phyloP scores from a whole-genome alignment of 768 basidiomycete species.

The Hysterangium stoloniferum region DNA sequence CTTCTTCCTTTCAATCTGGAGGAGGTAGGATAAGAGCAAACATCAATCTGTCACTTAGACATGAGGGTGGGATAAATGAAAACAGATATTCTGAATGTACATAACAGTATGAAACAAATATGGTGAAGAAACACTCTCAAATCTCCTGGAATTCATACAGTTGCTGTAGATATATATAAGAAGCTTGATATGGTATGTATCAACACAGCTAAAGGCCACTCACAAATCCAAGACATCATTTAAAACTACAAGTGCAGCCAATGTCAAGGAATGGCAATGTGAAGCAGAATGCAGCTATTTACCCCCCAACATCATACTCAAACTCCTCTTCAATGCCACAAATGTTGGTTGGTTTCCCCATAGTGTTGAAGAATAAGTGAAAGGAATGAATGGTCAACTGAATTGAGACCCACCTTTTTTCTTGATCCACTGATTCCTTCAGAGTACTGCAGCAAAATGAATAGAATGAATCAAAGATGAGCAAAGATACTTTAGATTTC shows the following conservation, averaged over 20 bases:
- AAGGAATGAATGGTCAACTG: too few species aligned
- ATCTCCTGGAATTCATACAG: slow-evolving; percentile 34
- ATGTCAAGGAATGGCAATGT: not conserved
- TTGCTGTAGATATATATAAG: slow-evolving; percentile 18
- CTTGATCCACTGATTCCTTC: too few species aligned
- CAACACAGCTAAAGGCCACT: not conserved
- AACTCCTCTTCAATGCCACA: slow-evolving; percentile 29
- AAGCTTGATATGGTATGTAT: not conserved
- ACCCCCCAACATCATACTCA: slow-evolving; percentile 35
- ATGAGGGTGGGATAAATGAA: slow-evolving; percentile 20
- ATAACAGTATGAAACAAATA: slow-evolving; percentile 28
- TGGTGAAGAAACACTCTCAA: slow-evolving; percentile 34
- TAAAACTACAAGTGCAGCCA: slow-evolving; percentile 19
- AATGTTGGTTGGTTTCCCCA: too few species aligned
- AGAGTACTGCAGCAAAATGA: too few species aligned
- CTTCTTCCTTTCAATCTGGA: too few species aligned
- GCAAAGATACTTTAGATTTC: too few species aligned
- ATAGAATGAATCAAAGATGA: too few species aligned
- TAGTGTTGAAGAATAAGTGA: too few species aligned
- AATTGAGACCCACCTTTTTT: too few species aligned
- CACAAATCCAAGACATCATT: slow-evolving; percentile 33
- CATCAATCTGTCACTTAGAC: slow-evolving; percentile 29
- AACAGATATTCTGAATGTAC: not conserved
- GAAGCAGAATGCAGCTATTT: not conserved
- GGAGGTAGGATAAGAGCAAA: slow-evolving; percentile 30